phyloP scores from a whole-genome alignment of 2,329 filamentous ascomycete genomes.

The Balansia obtecta region DNA sequence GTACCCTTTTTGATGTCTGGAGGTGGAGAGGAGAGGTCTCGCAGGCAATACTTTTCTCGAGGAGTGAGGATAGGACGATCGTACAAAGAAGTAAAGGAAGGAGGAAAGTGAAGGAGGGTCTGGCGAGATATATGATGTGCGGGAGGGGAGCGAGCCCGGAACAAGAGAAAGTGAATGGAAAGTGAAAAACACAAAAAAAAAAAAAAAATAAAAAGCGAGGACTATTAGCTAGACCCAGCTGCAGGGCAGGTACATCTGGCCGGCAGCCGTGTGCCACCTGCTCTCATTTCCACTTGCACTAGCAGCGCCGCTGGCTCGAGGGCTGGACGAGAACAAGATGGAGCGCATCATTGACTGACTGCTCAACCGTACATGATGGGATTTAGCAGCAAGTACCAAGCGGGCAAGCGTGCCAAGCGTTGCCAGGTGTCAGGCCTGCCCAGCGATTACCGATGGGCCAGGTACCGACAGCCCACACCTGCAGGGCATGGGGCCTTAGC shows the following conservation, averaged over 20 bases:
- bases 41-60: constrained; percentile 1
- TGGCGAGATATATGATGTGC: constrained; percentile 6
- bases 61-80: background rate
- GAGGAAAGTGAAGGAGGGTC: background rate
- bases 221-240: background rate
- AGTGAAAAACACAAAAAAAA: no score
- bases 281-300: background rate
- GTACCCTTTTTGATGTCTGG: constrained; percentile 1
- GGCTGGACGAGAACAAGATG: background rate
- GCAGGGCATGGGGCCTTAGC: background rate
- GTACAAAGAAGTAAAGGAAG: background rate
- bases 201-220: constrained; percentile 6
- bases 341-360: background rate
- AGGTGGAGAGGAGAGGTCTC: background rate
- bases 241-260: constrained; percentile 5
- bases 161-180: background rate
- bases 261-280: constrained; percentile 7
- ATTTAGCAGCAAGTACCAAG: no score
- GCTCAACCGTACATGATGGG: background rate
- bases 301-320: background rate
- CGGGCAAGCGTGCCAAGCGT: background rate
- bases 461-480: background rate
- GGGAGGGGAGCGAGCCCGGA: background rate
- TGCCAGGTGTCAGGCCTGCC: background rate
- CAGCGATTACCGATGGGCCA: background rate